These are phyloP conservation scores for Sporothrix globosa DNA, from an alignment of 2,329 filamentous ascomycete species.

Conservation along the genomic window DNA sequence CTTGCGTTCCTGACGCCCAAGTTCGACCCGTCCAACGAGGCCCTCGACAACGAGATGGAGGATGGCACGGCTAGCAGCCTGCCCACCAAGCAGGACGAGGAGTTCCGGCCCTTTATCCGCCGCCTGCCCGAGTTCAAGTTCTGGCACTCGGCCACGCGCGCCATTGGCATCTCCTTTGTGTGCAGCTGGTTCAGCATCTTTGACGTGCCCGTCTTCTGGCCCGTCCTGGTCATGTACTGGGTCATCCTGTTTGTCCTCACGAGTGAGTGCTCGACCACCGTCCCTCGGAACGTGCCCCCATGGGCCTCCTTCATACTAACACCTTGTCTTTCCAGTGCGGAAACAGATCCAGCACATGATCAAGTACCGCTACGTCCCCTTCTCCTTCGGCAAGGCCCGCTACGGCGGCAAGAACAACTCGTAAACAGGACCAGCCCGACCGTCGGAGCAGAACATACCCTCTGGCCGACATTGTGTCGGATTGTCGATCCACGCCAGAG, in stretches of 20 bases:
- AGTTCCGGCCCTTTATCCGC: conserved; percentile 96
- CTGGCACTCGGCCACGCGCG: conserved; percentile 94
- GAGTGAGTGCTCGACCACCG: conserved; percentile 63
- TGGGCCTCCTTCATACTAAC: not conserved
- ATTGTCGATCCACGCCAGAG: not conserved
- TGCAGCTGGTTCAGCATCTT: conserved; percentile 95
- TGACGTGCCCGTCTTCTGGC: conserved; percentile 98
- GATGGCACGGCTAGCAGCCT: conserved; percentile 81
- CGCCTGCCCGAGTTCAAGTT: conserved; percentile 99
- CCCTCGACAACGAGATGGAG: conserved; percentile 91
- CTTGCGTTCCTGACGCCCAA: conserved; percentile 97
- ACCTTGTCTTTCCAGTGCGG: conserved; percentile 68
- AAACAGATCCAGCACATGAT: conserved; percentile 99
- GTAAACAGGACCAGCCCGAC: conserved; percentile 1
- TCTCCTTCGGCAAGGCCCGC: conserved; percentile 85
- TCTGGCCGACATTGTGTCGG: not conserved
- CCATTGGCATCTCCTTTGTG: conserved; percentile 77
- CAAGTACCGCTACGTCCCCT: conserved; percentile 98
- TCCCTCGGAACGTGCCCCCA: conserved; percentile 12
- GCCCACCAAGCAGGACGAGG: conserved; percentile 93
- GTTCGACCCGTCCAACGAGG: conserved; percentile 94
- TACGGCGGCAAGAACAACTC: conserved; percentile 67
- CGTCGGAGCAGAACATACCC: not conserved
- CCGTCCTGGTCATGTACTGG: conserved; percentile 97
- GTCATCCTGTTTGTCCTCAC: conserved; percentile 94